A percentile compares a stretch with the other conserved stretches of the same genome.
phyloP scores from a whole-genome alignment of 805 yeast genomes.

The Schwanniomyces vanrijiae region DNA sequence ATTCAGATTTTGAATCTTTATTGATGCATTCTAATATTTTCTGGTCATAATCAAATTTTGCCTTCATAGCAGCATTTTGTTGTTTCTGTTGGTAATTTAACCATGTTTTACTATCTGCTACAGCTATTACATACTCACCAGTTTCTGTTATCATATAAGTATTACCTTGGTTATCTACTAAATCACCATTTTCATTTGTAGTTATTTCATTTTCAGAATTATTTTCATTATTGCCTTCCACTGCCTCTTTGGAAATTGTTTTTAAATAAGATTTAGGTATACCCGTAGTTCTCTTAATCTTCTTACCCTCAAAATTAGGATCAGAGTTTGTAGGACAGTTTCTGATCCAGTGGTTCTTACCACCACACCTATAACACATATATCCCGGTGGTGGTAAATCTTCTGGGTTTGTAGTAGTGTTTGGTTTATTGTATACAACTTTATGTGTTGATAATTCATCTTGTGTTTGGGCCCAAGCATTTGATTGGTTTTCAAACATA shows the following conservation, averaged over 20 bases:
- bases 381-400: slow-evolving; percentile 94
- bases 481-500: slow-evolving; percentile 92
- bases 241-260: slow-evolving; percentile 75
- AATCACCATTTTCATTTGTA: slow-evolving; percentile 43
- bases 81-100: slow-evolving; percentile 74
- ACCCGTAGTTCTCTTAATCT: slow-evolving; percentile 93
- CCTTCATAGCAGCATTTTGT: slow-evolving; percentile 46
- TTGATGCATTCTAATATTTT: slow-evolving; percentile 30
- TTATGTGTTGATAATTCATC: slow-evolving; percentile 85
- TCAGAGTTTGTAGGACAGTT: slow-evolving; percentile 94
- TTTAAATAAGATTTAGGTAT: slow-evolving; percentile 91
- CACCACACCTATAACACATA: slow-evolving; percentile 95
- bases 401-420: slow-evolving; percentile 44
- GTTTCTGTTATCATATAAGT: slow-evolving; percentile 87
- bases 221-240: slow-evolving; percentile 40
- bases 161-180: slow-evolving; percentile 46
- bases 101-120: slow-evolving; percentile 94
- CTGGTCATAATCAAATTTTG: slow-evolving; percentile 52
- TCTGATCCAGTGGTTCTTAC: slow-evolving; percentile 89
- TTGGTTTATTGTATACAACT: slow-evolving; percentile 60
- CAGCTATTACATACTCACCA: slow-evolving; percentile 94
- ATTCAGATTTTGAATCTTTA: slow-evolving; percentile 35
- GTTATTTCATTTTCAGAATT: slow-evolving; percentile 26
- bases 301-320: slow-evolving; percentile 90
- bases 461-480: slow-evolving; percentile 94